phyloP scores from a whole-genome alignment of 129 eudicot genomes.

The Oenanthe sinensis region DNA sequence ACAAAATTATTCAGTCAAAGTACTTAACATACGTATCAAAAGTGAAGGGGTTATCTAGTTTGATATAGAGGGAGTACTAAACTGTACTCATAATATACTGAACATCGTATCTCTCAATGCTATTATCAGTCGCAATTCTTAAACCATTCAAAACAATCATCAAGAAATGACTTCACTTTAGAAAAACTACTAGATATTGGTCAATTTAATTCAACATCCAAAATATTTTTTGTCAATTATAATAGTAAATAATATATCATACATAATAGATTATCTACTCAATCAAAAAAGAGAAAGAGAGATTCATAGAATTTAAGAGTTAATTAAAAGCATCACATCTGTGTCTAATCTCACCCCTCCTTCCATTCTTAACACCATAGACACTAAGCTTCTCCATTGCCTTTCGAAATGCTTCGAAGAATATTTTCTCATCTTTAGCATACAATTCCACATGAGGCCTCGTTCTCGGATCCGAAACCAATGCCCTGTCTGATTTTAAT shows the following conservation, averaged over 20 bases:
- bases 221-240: neutral
- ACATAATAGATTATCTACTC: neutral
- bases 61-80: too few species aligned
- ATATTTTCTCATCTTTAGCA: conserved; percentile 33
- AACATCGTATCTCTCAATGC: neutral
- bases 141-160: neutral
- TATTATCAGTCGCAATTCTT: neutral
- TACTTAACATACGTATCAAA: too few species aligned
- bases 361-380: conserved; percentile 51
- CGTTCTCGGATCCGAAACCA: conserved; percentile 46
- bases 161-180: too few species aligned
- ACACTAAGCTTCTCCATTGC: conserved; percentile 78
- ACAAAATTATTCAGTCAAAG: too few species aligned
- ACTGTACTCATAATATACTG: neutral
- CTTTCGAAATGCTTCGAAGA: conserved; percentile 46
- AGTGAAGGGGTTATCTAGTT: too few species aligned
- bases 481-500: conserved; percentile 45
- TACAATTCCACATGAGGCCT: conserved; percentile 35
- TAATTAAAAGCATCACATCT: conserved; percentile 73
- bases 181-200: too few species aligned
- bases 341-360: conserved; percentile 68
- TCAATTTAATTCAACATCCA: too few species aligned
- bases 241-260: neutral
- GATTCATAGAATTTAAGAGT: conserved; percentile 4
- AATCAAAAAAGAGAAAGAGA: neutral